phyloP scores from a whole-genome alignment of 768 basidiomycete genomes.

The Mrakia blollopis region DNA sequence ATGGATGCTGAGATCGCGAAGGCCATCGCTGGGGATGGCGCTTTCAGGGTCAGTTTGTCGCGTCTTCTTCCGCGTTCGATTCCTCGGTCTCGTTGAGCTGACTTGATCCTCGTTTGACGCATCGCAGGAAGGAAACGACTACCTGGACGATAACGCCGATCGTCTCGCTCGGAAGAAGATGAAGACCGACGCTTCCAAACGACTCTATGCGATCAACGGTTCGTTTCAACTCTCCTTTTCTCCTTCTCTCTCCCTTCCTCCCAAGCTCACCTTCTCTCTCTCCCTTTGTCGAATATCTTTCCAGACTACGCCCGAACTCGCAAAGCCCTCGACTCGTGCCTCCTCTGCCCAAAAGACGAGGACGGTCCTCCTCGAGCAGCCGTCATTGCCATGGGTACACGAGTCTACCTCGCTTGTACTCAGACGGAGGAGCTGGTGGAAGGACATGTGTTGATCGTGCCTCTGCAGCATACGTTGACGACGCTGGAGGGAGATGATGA shows the following conservation, averaged over 20 bases:
- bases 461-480: constrained; percentile 85
- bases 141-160: constrained; percentile 95
- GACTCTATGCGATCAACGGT: constrained; percentile 95
- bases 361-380: constrained; percentile 82
- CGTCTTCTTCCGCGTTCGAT: background rate
- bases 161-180: constrained; percentile 87
- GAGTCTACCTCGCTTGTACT: constrained; percentile 86
- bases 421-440: constrained; percentile 77
- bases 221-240: constrained; percentile 35
- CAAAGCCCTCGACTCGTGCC: constrained; percentile 76
- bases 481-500: constrained; percentile 94
- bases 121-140: constrained; percentile 74
- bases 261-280: background rate
- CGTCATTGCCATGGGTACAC: constrained; percentile 82
- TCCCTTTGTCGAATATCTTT: background rate
- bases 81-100: background rate
- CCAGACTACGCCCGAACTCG: constrained; percentile 93
- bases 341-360: constrained; percentile 76
- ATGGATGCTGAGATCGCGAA: constrained; percentile 83
- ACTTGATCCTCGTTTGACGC: background rate
- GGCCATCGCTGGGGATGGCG: constrained; percentile 80
- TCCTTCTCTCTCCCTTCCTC: background rate
- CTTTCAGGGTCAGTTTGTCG: constrained; percentile 61
- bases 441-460: constrained; percentile 92
- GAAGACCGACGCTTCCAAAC: constrained; percentile 92